phyloP scores from a whole-genome alignment of 192 early-diverging fungal genomes.

The Backusella circina region DNA sequence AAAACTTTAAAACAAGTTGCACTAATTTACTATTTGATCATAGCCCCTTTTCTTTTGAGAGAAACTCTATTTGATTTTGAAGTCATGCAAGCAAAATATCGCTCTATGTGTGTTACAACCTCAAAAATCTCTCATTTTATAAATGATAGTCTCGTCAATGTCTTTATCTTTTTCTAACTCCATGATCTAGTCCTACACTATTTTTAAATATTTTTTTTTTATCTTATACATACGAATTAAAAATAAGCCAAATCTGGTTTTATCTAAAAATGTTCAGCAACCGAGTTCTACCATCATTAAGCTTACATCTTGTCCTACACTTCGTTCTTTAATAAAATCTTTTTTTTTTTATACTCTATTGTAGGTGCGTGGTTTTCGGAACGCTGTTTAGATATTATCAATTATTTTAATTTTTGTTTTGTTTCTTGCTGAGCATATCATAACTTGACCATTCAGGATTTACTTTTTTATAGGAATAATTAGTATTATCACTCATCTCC shows the following conservation, averaged over 20 bases:
- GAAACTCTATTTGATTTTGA: not conserved
- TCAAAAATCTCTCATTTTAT: not conserved
- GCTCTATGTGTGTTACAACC: not conserved
- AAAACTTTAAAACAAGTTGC: not conserved
- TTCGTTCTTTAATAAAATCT: not conserved
- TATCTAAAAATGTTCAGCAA: not conserved
- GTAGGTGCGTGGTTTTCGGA: not conserved
- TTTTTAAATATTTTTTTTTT: not conserved
- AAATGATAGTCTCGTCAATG: not conserved
- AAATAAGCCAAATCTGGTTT: not conserved
- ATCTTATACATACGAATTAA: not conserved
- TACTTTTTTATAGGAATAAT: too few species aligned
- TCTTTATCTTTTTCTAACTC: constrained; percentile 1
- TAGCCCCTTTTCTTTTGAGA: not conserved
- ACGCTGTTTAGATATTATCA: not conserved
- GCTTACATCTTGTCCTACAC: not conserved
- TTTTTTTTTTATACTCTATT: not conserved
- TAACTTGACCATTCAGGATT: not conserved
- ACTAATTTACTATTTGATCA: not conserved
- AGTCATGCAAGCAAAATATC: not conserved
- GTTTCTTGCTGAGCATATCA: not conserved
- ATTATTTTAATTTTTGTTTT: not conserved
- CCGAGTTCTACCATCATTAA: not conserved
- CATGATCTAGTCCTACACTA: not conserved
- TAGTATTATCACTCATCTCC: not conserved